Percentiles rank a stretch among this genome's conserved stretches.
Conservation (phyloP, 1,284 basidiomycete genomes). For the Apiotrichum sp. region DNA sequence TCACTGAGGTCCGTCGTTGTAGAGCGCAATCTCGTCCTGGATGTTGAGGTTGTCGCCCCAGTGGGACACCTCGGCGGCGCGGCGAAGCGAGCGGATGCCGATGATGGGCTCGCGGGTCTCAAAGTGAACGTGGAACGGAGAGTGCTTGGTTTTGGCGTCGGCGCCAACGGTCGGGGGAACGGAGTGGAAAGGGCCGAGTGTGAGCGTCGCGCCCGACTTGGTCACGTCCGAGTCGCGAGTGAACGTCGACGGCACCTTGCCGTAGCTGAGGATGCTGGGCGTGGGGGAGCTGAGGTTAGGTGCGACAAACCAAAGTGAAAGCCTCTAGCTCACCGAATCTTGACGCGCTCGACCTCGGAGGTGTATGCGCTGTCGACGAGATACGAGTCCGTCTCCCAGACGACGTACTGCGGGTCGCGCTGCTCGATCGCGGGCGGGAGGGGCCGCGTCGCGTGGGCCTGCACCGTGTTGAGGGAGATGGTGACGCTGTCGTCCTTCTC, state of each 20-base stretch:
- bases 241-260: slow-evolving; percentile 47
- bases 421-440: slow-evolving; percentile 70
- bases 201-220: slow-evolving; percentile 72
- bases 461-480: slow-evolving; percentile 66
- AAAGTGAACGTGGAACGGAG: slow-evolving; percentile 70
- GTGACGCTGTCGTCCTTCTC: slow-evolving; percentile 58
- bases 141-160: slow-evolving; percentile 54
- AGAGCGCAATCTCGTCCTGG: slow-evolving; percentile 75
- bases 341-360: slow-evolving; percentile 74
- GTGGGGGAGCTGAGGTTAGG: slow-evolving; percentile 54
- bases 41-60: slow-evolving; percentile 95
- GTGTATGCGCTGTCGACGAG: slow-evolving; percentile 71
- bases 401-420: slow-evolving; percentile 69
- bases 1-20: slow-evolving; percentile 81
- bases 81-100: slow-evolving; percentile 64
- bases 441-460: slow-evolving; percentile 67
- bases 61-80: slow-evolving; percentile 85
- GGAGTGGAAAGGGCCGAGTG: slow-evolving; percentile 78
- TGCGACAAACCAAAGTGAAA: too few species aligned
- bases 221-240: slow-evolving; percentile 49
- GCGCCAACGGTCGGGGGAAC: slow-evolving; percentile 56
- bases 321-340: slow-evolving; percentile 61
- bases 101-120: slow-evolving; percentile 71
- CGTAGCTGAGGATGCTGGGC: slow-evolving; percentile 63
- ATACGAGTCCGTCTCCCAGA: slow-evolving; percentile 63